A percentile compares a stretch with the other conserved stretches of the same genome.
These are phyloP conservation scores for Solanum arcanum DNA, from an alignment of 257 asterid genomes.

Conservation along the genomic window DNA sequence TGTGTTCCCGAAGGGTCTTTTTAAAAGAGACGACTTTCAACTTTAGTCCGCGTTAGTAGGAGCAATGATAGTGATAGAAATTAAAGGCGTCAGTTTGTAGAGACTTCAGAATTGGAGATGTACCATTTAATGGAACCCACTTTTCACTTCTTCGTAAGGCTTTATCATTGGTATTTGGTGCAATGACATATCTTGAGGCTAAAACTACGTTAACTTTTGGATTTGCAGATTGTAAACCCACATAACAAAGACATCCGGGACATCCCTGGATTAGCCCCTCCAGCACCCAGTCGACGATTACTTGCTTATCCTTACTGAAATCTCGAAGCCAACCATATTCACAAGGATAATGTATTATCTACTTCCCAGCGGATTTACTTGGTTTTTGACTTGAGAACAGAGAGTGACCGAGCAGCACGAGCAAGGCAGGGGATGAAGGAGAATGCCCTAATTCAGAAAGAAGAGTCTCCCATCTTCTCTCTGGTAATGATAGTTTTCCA, in stretches of 20 bases:
- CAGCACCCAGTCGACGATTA: constrained; percentile 69
- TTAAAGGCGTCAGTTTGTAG: background rate
- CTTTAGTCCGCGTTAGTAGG: background rate
- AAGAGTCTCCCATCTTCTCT: background rate
- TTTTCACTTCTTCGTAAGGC: background rate
- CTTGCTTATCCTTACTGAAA: constrained; percentile 41
- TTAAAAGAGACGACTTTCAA: background rate
- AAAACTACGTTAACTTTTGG: background rate
- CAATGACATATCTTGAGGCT: background rate
- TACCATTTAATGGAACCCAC: background rate
- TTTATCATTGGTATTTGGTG: background rate
- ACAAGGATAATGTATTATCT: background rate
- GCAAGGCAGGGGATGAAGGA: background rate
- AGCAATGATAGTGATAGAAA: background rate
- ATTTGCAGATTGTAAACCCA: constrained; percentile 78
- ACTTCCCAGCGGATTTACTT: background rate
- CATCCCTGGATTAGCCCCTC: constrained; percentile 96
- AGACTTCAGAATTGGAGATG: background rate
- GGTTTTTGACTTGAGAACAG: background rate
- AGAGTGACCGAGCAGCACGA: background rate
- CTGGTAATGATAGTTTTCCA: background rate
- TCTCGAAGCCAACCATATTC: background rate
- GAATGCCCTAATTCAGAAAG: background rate
- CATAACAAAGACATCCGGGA: constrained; percentile 71
- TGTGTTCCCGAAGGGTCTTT: background rate